Percentiles rank a stretch among this genome's conserved stretches.
phyloP scores from a whole-genome alignment of 345 rosid species.

The Isatis tinctoria region DNA sequence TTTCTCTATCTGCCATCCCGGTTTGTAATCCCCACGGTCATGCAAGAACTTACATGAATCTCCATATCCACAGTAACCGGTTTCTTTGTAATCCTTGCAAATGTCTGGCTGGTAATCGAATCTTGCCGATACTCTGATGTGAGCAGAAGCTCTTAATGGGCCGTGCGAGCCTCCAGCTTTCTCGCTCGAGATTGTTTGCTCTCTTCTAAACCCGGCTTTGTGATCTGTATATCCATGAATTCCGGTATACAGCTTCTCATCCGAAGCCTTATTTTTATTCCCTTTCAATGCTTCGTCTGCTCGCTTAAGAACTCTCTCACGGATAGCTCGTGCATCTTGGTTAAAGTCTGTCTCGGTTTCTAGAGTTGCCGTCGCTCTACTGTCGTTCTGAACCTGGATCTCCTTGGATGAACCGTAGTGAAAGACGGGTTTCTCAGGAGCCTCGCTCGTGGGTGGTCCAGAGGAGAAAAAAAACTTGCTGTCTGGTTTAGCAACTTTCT shows the following conservation, averaged over 20 bases:
- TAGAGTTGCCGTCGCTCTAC: conserved; percentile 70
- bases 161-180: conserved; percentile 95
- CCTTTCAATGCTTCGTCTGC: conserved; percentile 70
- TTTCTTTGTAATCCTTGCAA: conserved; percentile 90
- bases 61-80: conserved; percentile 93
- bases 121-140: conserved; percentile 81
- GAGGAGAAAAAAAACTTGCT: conserved; percentile 66
- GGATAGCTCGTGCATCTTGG: conserved; percentile 75
- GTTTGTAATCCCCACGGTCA: conserved; percentile 87
- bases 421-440: conserved; percentile 41
- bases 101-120: conserved; percentile 92
- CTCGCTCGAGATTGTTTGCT: conserved; percentile 80
- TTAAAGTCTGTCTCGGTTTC: conserved; percentile 89
- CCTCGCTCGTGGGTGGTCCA: conserved; percentile 47
- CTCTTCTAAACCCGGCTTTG: conserved; percentile 90
- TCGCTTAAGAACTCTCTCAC: conserved; percentile 71
- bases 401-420: conserved; percentile 83
- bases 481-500: conserved; percentile 47
- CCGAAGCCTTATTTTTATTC: conserved; percentile 35
- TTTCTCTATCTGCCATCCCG: conserved; percentile 91
- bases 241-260: conserved; percentile 71
- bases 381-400: conserved; percentile 83
- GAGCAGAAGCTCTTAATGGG: conserved; percentile 92
- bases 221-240: conserved; percentile 81
- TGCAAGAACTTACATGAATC: conserved; percentile 90